phyloP scores from a whole-genome alignment of 345 rosid species.

The Syzygium grande region DNA sequence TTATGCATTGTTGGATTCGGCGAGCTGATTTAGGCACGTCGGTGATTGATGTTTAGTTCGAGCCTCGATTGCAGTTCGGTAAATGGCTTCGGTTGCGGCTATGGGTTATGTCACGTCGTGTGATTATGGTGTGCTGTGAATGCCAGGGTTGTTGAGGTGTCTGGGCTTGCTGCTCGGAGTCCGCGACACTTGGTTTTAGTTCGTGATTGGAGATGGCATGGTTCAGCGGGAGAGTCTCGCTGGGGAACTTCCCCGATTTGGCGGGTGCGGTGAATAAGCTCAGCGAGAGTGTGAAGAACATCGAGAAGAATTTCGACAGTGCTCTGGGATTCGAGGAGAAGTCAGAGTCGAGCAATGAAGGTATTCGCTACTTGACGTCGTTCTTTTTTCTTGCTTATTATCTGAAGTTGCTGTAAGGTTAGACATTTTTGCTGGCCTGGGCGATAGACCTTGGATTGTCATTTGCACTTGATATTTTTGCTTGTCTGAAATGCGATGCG shows the following conservation, averaged over 20 bases:
- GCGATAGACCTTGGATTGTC: not conserved
- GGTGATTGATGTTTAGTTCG: not conserved
- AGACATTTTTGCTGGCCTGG: not conserved
- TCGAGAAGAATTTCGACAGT: constrained; percentile 92
- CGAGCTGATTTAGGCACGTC: not conserved
- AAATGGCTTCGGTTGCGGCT: not conserved
- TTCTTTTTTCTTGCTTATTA: not conserved
- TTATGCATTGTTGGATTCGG: not conserved
- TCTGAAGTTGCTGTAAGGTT: not conserved
- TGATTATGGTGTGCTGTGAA: not conserved
- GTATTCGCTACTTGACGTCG: constrained; percentile 15
- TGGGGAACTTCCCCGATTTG: constrained; percentile 93
- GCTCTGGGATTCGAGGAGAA: constrained; percentile 96
- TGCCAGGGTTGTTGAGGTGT: not conserved
- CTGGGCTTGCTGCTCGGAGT: not conserved
- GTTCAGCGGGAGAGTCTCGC: constrained; percentile 84
- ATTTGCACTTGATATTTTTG: not conserved
- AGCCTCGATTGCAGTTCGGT: not conserved
- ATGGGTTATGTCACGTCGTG: not conserved
- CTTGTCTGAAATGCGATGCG: not conserved
- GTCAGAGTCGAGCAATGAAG: constrained; percentile 55
- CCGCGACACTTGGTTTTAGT: not conserved
- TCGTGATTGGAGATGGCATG: constrained; percentile 59
- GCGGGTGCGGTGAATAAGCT: constrained; percentile 98
- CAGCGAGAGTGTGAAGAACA: constrained; percentile 98